phyloP scores from a whole-genome alignment of 257 asterid genomes.

The Gentiana straminea region DNA sequence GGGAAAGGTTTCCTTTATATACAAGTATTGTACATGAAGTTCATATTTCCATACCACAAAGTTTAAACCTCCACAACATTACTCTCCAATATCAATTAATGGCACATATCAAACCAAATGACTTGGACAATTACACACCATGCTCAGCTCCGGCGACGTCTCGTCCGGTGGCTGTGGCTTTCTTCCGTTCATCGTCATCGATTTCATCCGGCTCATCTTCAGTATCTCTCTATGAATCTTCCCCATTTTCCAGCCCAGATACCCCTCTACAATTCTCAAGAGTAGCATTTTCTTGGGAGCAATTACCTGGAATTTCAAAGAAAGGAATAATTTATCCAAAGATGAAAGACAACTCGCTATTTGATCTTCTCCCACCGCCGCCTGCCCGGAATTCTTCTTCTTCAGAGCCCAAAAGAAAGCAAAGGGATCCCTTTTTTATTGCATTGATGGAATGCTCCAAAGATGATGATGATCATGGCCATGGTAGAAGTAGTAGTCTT shows the following conservation, averaged over 20 bases:
- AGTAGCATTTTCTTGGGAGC: slow-evolving; percentile 83
- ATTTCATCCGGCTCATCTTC: slow-evolving; percentile 35
- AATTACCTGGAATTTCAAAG: slow-evolving; percentile 74
- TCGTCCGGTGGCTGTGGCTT: slow-evolving; percentile 30
- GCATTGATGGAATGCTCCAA: slow-evolving; percentile 65
- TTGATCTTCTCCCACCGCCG: slow-evolving; percentile 51
- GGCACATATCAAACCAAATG: slow-evolving; percentile 14
- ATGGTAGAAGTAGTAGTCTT: neutral
- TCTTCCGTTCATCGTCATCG: slow-evolving; percentile 29
- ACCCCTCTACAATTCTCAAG: slow-evolving; percentile 31
- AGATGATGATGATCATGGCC: slow-evolving; percentile 16
- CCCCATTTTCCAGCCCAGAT: slow-evolving; percentile 29
- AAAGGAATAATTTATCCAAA: slow-evolving; percentile 14
- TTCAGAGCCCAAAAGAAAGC: slow-evolving; percentile 17
- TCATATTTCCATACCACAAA: too few species aligned
- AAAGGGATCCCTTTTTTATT: slow-evolving; percentile 57
- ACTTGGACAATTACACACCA: slow-evolving; percentile 16
- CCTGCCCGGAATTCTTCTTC: slow-evolving; percentile 26
- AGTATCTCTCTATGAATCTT: slow-evolving; percentile 31
- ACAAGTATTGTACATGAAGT: too few species aligned
- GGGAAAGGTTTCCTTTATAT: too few species aligned
- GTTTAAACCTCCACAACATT: too few species aligned
- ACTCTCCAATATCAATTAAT: too few species aligned
- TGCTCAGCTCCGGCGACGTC: slow-evolving; percentile 17
- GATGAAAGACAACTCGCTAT: slow-evolving; percentile 15